Base-by-base conservation (phyloP, 2,329 filamentous ascomycete species). In the Sarocladium brachiariae region DNA sequence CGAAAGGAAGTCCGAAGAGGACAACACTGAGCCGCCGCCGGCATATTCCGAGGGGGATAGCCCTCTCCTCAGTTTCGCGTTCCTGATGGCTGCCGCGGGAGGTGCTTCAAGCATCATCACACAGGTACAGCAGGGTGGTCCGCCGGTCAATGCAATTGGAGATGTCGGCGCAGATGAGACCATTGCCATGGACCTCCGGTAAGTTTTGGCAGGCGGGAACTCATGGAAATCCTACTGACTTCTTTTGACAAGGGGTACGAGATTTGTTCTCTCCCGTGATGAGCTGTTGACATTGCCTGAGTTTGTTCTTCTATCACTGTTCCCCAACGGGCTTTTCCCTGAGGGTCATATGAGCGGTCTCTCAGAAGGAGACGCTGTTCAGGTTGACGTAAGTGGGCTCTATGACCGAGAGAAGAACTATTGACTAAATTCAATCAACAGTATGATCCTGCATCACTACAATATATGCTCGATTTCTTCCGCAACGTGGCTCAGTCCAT, bases 381-480 rank as follows among this genome's bases (percentile, higher is more conserved):
- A 93, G 67, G 92, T 99, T 63, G 93, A 99, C 77, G 93, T 99
- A 77, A 76, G 89, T 83, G n/a, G 13, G 4, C 30, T 21, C 51
- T 30, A 13, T 19, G 23, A 7, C 18, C n/a, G n/a, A n/a, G 24
- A 45, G 21, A 10, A 45, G 8, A 4, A n/a, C 23, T 7, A 25
- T 27, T 31, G 6, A 27, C 23, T 45, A 18, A 45, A 21, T 19
- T 27, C 53, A 57, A 33, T 25, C 1, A 70, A 59, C 72, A 99
- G 93, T 99, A 97, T 72, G 93, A 99, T 69, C 92, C 93, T 21
- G 84, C 85, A 50, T 97, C 92, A 45, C 81, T 99, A 51, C 90
- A 97, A 70, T 99, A 97, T 73, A 99, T 99, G 93, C 81, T 99
- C 57, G 92, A 96, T 62, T 99, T 99, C 71, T 99, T 99, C 75